Conservation (phyloP, 176 grass and related monocot genomes). For the Metroxylon sagu region DNA sequence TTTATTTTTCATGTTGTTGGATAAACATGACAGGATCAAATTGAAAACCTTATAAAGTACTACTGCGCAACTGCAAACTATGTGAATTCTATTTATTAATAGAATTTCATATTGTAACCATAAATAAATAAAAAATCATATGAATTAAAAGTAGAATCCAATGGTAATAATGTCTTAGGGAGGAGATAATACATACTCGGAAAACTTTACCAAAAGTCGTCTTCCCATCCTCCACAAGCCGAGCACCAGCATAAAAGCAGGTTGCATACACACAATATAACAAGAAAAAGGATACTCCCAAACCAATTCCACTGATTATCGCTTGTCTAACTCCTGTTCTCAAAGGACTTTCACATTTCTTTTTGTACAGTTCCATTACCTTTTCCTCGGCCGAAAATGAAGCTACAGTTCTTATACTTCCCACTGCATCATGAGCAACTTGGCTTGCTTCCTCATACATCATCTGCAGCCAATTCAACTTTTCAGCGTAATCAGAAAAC, state of each 20-base stretch:
- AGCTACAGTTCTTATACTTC: conserved; percentile 76
- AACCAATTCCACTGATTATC: conserved; percentile 73
- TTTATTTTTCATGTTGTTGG: too few species aligned
- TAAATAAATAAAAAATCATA: too few species aligned
- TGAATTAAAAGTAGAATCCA: too few species aligned
- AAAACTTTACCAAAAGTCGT: conserved; percentile 96
- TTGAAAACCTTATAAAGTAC: too few species aligned
- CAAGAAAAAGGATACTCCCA: conserved; percentile 93
- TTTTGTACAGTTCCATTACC: conserved; percentile 80
- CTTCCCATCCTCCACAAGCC: conserved; percentile 62
- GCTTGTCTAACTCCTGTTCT: conserved; percentile 66
- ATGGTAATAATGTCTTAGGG: neutral
- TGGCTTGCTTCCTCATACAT: conserved; percentile 96
- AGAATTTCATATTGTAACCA: too few species aligned
- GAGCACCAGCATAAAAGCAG: conserved; percentile 91
- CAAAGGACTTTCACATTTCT: conserved; percentile 72
- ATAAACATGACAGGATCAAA: too few species aligned
- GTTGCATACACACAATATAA: conserved; percentile 79
- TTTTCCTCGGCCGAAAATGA: conserved; percentile 85
- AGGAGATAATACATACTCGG: conserved; percentile 37
- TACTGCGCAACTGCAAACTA: too few species aligned
- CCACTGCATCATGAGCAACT: conserved; percentile 82
- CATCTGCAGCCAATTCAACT: conserved; percentile 33
- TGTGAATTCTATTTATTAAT: too few species aligned
- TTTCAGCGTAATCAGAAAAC: neutral